Percentiles rank a stretch among this genome's conserved stretches.
These are phyloP conservation scores for Mycena citricolor DNA, from an alignment of 1,284 basidiomycete species.

Conservation along the genomic window DNA sequence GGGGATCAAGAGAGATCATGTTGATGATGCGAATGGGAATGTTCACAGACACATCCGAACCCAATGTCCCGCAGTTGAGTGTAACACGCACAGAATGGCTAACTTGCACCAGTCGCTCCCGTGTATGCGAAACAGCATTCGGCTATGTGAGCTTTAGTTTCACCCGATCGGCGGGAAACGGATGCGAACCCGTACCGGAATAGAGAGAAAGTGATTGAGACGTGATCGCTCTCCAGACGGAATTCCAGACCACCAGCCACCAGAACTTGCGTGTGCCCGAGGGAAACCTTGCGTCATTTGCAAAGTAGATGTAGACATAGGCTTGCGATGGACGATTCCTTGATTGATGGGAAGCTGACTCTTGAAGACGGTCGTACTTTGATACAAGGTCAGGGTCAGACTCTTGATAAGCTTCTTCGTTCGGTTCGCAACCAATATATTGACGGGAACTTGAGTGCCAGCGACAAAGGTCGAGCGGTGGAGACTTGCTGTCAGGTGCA, in stretches of 20 bases:
- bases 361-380: conserved; percentile 72
- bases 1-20: conserved; percentile 80
- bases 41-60: conserved; percentile 63
- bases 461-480: conserved; percentile 84
- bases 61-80: conserved; percentile 63
- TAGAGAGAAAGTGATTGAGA: conserved; percentile 61
- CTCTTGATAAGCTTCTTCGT: conserved; percentile 74
- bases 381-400: conserved; percentile 67
- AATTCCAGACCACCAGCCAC: conserved; percentile 88
- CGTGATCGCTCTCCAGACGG: conserved; percentile 58
- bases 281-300: conserved; percentile 66
- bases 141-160: conserved; percentile 42
- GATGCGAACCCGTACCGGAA: conserved; percentile 64
- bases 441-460: conserved; percentile 80
- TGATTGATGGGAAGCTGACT: conserved; percentile 45
- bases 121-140: conserved; percentile 74
- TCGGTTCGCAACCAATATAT: conserved; percentile 71
- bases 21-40: conserved; percentile 77
- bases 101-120: conserved; percentile 79
- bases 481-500: conserved; percentile 72
- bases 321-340: conserved; percentile 56
- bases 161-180: background rate
- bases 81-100: conserved; percentile 75
- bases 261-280: conserved; percentile 73
- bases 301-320: conserved; percentile 64